These are phyloP conservation scores for Pisolithus marmoratus DNA, from an alignment of 768 basidiomycete genomes.

Conservation along the genomic window DNA sequence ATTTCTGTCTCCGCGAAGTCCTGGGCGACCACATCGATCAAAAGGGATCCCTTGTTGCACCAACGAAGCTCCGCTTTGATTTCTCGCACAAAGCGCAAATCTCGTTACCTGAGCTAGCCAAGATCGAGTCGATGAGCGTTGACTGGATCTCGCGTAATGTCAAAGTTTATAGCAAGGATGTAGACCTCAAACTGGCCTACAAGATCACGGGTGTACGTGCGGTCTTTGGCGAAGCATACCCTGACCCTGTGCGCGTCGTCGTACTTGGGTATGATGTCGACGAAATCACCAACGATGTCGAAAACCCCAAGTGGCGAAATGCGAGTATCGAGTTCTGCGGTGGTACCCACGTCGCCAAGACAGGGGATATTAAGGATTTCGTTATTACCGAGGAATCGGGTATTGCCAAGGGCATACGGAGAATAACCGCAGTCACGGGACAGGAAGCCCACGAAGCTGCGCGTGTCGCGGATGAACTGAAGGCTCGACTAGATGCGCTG, in stretches of 20 bases:
- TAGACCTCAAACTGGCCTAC: slow-evolving; percentile 70
- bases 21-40: slow-evolving; percentile 98
- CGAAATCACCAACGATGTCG: slow-evolving; percentile 78
- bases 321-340: slow-evolving; percentile 98
- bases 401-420: slow-evolving; percentile 96
- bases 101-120: slow-evolving; percentile 62
- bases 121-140: slow-evolving; percentile 78
- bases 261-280: slow-evolving; percentile 84
- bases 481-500: slow-evolving; percentile 55
- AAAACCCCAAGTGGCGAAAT: slow-evolving; percentile 84
- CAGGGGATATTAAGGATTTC: slow-evolving; percentile 95
- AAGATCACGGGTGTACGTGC: slow-evolving; percentile 92
- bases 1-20: slow-evolving; percentile 86
- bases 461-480: slow-evolving; percentile 58
- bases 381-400: slow-evolving; percentile 94
- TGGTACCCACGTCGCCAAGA: slow-evolving; percentile 97
- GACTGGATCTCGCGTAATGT: slow-evolving; percentile 92
- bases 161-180: slow-evolving; percentile 81
- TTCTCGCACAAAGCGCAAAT: slow-evolving; percentile 95
- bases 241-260: slow-evolving; percentile 95
- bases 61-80: slow-evolving; percentile 94
- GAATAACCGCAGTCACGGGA: slow-evolving; percentile 92
- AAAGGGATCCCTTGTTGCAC: slow-evolving; percentile 95
- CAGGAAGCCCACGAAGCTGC: slow-evolving; percentile 84
- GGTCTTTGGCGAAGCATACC: slow-evolving; percentile 97